Evolutionary conservation across 2,329 filamentous ascomycete species (phyloP).

Genomic region (Tolypocladium inflatum): DNA sequence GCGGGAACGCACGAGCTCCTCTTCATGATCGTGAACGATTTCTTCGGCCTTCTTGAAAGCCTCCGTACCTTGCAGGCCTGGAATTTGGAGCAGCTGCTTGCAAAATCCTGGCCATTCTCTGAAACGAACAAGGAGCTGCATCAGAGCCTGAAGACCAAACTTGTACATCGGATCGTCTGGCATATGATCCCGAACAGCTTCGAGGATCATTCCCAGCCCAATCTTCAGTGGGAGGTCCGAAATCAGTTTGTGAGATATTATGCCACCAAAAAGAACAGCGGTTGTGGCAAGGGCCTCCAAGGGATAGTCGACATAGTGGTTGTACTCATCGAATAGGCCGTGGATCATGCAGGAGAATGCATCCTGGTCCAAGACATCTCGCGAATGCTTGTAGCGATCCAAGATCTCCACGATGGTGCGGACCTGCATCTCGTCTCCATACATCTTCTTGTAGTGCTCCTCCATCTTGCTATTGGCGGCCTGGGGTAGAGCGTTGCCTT

Average conservation of each 20-base stretch:
- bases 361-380: slow-evolving; percentile 78
- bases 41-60: slow-evolving; percentile 77
- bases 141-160: slow-evolving; percentile 88
- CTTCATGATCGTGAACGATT: slow-evolving; percentile 59
- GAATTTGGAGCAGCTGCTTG: slow-evolving; percentile 71
- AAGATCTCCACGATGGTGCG: slow-evolving; percentile 77
- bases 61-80: slow-evolving; percentile 73
- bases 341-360: slow-evolving; percentile 98
- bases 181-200: slow-evolving; percentile 78
- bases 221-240: slow-evolving; percentile 86
- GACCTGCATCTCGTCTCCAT: slow-evolving; percentile 80
- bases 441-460: slow-evolving; percentile 97
- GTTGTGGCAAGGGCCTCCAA: slow-evolving; percentile 94
- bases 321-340: slow-evolving; percentile 93
- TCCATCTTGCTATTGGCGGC: slow-evolving; percentile 89
- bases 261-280: slow-evolving; percentile 90
- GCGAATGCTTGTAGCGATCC: slow-evolving; percentile 79
- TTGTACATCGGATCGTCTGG: slow-evolving; percentile 93
- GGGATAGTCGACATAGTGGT: slow-evolving; percentile 90
- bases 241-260: slow-evolving; percentile 88
- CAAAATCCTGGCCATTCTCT: slow-evolving; percentile 96
- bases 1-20: slow-evolving; percentile 46
- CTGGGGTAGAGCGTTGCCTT: slow-evolving; percentile 70
- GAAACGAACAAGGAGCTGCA: slow-evolving; percentile 76
- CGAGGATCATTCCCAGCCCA: slow-evolving; percentile 94